A percentile compares a stretch with the other conserved stretches of the same genome.
These are phyloP conservation scores for Ascocoryne sarcoides DNA, from an alignment of 2,329 filamentous ascomycete genomes.

Conservation along the genomic window DNA sequence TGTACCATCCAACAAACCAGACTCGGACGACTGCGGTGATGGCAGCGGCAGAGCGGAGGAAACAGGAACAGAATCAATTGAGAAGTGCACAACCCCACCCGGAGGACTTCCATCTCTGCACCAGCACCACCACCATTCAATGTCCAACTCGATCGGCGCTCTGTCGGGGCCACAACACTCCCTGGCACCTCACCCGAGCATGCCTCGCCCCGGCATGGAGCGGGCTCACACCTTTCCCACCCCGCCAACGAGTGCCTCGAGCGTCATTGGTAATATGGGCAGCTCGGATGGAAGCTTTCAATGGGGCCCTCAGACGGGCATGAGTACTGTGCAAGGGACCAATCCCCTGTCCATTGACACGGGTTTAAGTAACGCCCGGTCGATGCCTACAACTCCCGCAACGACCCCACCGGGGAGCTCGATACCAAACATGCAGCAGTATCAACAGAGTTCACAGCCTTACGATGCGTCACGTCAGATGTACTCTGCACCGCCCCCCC, in stretches of 20 bases:
- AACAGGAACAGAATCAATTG: constrained; percentile 60
- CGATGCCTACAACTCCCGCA: constrained; percentile 83
- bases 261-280: constrained; percentile 66
- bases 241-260: constrained; percentile 85
- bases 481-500: constrained; percentile 61
- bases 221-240: constrained; percentile 90
- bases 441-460: constrained; percentile 55
- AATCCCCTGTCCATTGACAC: constrained; percentile 78
- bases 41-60: constrained; percentile 72
- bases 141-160: constrained; percentile 47
- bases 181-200: constrained; percentile 58
- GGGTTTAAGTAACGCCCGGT: constrained; percentile 66
- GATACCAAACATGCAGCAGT: constrained; percentile 71
- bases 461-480: constrained; percentile 74
- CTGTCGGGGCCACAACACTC: constrained; percentile 39
- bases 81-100: constrained; percentile 48
- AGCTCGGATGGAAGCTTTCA: constrained; percentile 67
- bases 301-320: constrained; percentile 57
- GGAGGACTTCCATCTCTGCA: constrained; percentile 59
- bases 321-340: constrained; percentile 51
- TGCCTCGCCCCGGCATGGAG: constrained; percentile 67
- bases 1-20: constrained; percentile 90
- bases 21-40: constrained; percentile 76
- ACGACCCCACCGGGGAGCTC: constrained; percentile 76
- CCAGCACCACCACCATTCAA: constrained; percentile 55